Conservation (phyloP, 2,329 filamentous ascomycete species). For the Aspergillus pseudoviridinutans region DNA sequence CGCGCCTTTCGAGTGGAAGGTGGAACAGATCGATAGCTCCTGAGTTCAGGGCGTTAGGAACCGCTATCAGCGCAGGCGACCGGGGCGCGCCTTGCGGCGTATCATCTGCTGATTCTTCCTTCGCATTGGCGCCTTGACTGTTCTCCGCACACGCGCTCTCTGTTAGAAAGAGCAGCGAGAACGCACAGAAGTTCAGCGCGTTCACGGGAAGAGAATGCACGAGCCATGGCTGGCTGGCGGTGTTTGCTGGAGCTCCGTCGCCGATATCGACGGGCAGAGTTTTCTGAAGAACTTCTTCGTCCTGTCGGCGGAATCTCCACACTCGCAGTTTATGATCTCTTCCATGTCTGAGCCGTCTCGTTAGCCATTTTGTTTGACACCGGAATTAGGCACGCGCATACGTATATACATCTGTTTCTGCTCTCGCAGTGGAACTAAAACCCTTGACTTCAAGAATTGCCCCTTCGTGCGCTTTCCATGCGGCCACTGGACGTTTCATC, state of each 20-base stretch:
- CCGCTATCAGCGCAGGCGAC: constrained; percentile 61
- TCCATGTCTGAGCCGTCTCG: constrained; percentile 64
- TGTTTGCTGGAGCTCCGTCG: constrained; percentile 23
- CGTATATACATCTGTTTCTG: constrained; percentile 71
- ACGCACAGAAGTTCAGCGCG: constrained; percentile 88
- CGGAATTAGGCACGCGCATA: constrained; percentile 46
- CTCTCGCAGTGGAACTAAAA: constrained; percentile 60
- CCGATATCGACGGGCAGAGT: constrained; percentile 66
- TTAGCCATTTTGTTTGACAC: constrained; percentile 8
- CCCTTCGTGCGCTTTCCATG: constrained; percentile 80
- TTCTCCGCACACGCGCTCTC: background rate
- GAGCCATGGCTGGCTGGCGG: constrained; percentile 66
- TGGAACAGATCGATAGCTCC: constrained; percentile 81
- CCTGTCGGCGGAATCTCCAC: constrained; percentile 73
- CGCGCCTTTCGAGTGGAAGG: constrained; percentile 69
- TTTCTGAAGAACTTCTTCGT: constrained; percentile 54
- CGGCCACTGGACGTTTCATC: constrained; percentile 73
- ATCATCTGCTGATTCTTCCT: background rate
- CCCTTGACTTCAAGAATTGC: constrained; percentile 70
- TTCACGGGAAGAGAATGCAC: constrained; percentile 80
- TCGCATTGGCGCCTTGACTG: background rate
- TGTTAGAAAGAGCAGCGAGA: constrained; percentile 26
- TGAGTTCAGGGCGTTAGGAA: constrained; percentile 71
- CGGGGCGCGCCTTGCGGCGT: background rate
- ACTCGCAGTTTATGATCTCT: constrained; percentile 82